These are phyloP conservation scores for Skeletonema grethae DNA, from an alignment of 108 stramenopile genomes.

Conservation along the genomic window DNA sequence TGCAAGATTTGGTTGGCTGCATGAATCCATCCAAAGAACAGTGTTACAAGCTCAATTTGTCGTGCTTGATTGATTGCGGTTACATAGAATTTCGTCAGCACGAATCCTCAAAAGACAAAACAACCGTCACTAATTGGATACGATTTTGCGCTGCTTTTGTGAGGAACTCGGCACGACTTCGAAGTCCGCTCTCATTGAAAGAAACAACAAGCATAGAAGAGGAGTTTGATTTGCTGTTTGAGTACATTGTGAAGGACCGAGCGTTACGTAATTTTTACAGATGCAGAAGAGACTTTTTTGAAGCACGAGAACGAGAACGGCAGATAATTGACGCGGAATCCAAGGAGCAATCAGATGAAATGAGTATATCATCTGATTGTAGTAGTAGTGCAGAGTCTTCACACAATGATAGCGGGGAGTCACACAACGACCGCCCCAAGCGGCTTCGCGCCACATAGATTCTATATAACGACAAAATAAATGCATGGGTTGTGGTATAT, in stretches of 20 bases:
- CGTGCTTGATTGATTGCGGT: background rate
- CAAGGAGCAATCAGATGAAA: constrained; percentile 5
- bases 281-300: constrained; percentile 40
- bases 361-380: constrained; percentile 32
- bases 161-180: constrained; percentile 32
- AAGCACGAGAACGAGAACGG: constrained; percentile 1
- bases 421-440: too few relatives aligned
- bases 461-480: too few relatives aligned
- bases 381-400: background rate
- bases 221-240: constrained; percentile 60
- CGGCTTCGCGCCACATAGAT: too few relatives aligned
- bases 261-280: constrained; percentile 42
- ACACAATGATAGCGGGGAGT: too few relatives aligned
- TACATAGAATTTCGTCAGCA: constrained; percentile 78
- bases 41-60: constrained; percentile 67
- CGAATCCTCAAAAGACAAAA: constrained; percentile 51
- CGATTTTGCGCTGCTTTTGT: constrained; percentile 54
- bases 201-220: constrained; percentile 34
- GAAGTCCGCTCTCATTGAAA: constrained; percentile 37
- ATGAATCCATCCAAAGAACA: constrained; percentile 49
- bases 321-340: background rate
- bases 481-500: background rate
- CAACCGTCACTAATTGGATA: constrained; percentile 57
- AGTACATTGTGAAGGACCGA: constrained; percentile 61
- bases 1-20: constrained; percentile 26